Evolutionary conservation across 2,329 filamentous ascomycete species (phyloP), one percentile per base, ranked within the genome.

Genomic region (Pyrenochaeta sp.): DNA sequence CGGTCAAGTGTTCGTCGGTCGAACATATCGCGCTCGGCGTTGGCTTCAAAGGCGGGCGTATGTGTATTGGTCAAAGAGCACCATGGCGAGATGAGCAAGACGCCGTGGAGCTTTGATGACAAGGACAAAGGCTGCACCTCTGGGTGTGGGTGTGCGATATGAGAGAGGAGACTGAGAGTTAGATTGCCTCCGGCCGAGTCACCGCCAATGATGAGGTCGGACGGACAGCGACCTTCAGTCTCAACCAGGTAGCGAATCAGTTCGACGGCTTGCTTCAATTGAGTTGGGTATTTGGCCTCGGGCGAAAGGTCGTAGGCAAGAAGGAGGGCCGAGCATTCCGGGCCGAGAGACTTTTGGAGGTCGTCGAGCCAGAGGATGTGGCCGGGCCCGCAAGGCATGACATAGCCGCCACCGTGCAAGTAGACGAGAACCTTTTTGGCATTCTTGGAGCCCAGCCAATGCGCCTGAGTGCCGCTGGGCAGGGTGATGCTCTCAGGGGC

Each of bases 261-360:
- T 21, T 72, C 67, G 14, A 73, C 66, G 9, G 73, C 77, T 64
- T 82, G 74, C 46, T 68, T 62, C 6, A 81, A 65, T 51, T 81
- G 77, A 6, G 69, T 67, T 1, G 79, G 79, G 55, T 81, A 81
- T 27, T 63, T 60, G 11, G 54, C 57, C 24, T 74, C 65, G 3
- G 77, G 77, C 0, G 81, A 75, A n/a, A 85, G 75, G 18, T 78
- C 79, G 65, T 87, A 87, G 26, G 77, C 77, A n/a, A 84, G 72
- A 17, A 81, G 65, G 35, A 85, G 74, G 34, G 79, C 65, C 13
- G 79, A 73, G 20, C 81, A 66, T 21, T 72, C 69, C 37, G 79
- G 74, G 28, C 74, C 75, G 14, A 79, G 62, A n/a, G 72, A 64
- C 24, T 72, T 64, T 36, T 75, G 65, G 21, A 81, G 63, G 11